A percentile compares a stretch with the other conserved stretches of the same genome.
phyloP scores from a whole-genome alignment of 1,139 yeast species.

The Saccharomyces uvarum region DNA sequence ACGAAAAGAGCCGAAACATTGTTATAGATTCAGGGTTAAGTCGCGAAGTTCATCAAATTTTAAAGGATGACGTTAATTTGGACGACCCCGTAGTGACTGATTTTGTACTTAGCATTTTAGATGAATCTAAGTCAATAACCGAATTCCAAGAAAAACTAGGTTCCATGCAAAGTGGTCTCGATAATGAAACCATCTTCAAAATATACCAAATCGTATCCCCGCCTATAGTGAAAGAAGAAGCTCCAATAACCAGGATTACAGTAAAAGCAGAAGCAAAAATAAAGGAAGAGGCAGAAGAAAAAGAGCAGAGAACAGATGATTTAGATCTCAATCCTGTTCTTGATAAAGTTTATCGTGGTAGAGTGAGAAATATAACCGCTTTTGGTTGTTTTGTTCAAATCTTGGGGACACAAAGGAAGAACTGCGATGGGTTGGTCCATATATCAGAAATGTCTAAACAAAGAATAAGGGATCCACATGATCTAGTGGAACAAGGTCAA shows the following conservation, averaged over 20 bases:
- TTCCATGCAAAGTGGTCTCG: conserved; percentile 60
- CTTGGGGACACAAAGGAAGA: conserved; percentile 31
- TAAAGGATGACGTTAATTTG: conserved; percentile 19
- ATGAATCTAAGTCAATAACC: conserved; percentile 31
- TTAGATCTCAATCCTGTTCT: conserved; percentile 34
- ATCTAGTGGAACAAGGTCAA: conserved; percentile 50
- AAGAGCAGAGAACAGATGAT: conserved; percentile 5
- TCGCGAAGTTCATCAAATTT: neutral
- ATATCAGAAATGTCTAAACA: conserved; percentile 54
- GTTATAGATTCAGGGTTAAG: neutral
- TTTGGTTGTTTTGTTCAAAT: conserved; percentile 76
- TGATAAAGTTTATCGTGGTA: conserved; percentile 51
- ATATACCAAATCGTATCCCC: conserved; percentile 17
- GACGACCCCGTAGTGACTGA: conserved; percentile 48
- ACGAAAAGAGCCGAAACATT: neutral
- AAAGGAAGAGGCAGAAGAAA: neutral
- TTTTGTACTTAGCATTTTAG: conserved; percentile 47
- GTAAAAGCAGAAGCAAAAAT: neutral
- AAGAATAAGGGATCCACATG: conserved; percentile 52
- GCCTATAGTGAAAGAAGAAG: neutral
- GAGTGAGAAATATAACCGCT: conserved; percentile 48
- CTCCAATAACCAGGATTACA: neutral
- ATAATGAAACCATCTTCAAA: conserved; percentile 37
- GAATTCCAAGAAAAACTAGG: conserved; percentile 40
- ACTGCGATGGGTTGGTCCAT: conserved; percentile 64